phyloP scores from a whole-genome alignment of 2,329 filamentous ascomycete species.

The Ophiostoma quercus region DNA sequence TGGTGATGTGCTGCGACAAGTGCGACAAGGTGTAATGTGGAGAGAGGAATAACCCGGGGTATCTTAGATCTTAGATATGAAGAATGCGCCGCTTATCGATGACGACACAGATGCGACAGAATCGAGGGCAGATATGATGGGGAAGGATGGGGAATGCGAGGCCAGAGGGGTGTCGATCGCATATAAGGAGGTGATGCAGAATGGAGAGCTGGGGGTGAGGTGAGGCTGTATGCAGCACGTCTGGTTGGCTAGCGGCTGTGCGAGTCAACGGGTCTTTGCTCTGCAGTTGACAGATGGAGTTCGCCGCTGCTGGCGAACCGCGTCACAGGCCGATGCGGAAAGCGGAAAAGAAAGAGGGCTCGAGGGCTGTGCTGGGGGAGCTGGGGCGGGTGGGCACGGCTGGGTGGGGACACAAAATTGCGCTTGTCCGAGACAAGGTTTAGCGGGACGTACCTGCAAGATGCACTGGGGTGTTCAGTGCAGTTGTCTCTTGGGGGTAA shows the following conservation, averaged over 20 bases:
- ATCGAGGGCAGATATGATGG: background rate
- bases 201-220: background rate
- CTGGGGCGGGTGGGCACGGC: background rate
- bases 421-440: conserved; percentile 15
- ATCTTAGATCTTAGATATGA: background rate
- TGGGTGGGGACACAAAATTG: conserved; percentile 7
- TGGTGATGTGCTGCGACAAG: background rate
- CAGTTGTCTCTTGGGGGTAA: background rate
- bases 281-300: background rate
- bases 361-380: conserved; percentile 1
- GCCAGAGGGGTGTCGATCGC: background rate
- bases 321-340: conserved; percentile 2
- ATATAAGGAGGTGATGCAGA: background rate
- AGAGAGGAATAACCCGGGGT: background rate
- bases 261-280: background rate
- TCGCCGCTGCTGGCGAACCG: conserved; percentile 1
- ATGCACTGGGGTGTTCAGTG: background rate
- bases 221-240: conserved; percentile 8
- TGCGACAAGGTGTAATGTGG: background rate
- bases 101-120: conserved; percentile 10
- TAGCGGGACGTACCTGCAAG: background rate
- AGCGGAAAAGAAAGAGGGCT: background rate
- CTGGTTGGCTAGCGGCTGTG: background rate
- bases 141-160: background rate
- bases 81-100: background rate